These are phyloP conservation scores for Tripterygium wilfordii DNA, from an alignment of 177 flowering plant genomes.

Conservation along the genomic window DNA sequence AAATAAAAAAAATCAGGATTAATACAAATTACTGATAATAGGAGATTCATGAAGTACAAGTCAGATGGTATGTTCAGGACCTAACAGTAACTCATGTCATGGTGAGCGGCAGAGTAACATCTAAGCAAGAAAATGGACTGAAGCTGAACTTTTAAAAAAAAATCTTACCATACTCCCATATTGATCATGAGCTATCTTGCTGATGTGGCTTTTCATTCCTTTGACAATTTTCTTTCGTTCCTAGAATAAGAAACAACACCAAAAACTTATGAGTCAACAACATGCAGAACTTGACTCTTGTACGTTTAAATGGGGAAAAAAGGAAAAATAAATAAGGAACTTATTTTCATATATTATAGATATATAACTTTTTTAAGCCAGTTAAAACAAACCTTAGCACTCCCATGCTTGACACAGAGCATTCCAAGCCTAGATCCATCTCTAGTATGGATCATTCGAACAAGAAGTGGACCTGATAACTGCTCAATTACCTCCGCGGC, in stretches of 20 bases:
- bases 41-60: no score
- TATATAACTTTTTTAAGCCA: background rate
- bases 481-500: constrained; percentile 76
- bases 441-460: constrained; percentile 81
- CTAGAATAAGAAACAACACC: no score
- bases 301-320: no score
- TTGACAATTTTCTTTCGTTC: constrained; percentile 91
- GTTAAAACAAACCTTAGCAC: constrained; percentile 64
- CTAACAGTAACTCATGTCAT: no score
- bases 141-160: no score
- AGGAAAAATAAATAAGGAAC: background rate
- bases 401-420: constrained; percentile 85
- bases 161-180: constrained; percentile 70
- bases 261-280: no score
- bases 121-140: no score
- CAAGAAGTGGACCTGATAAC: constrained; percentile 70
- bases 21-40: no score
- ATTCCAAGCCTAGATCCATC: constrained; percentile 79
- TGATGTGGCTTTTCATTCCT: constrained; percentile 77
- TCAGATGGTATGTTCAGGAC: no score
- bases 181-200: constrained; percentile 69
- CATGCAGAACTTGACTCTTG: no score
- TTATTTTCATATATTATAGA: background rate
- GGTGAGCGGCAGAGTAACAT: no score
- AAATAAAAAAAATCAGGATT: no score